Conservation (phyloP, 2,329 filamentous ascomycete species). For the Hymenoscyphus fructigenus region DNA sequence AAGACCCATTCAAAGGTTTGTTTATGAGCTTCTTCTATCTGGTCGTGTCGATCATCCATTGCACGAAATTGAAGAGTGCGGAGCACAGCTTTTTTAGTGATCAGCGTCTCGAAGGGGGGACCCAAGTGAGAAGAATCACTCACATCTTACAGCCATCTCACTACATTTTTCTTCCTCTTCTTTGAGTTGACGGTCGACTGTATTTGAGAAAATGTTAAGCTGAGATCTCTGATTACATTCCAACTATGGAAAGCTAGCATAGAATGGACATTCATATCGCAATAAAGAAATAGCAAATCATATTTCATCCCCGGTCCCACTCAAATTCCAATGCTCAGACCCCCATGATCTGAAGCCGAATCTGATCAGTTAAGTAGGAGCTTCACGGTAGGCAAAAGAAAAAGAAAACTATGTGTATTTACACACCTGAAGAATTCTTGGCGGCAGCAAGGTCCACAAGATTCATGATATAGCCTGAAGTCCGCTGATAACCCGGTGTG, state of each 20-base stretch:
- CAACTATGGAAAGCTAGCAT: no score
- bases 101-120: background rate
- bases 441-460: background rate
- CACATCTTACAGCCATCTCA: background rate
- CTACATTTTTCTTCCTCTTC: background rate
- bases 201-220: background rate
- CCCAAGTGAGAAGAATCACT: background rate
- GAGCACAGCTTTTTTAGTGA: background rate
- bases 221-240: background rate
- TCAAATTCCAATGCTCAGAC: background rate
- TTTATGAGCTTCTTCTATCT: conserved; percentile 9
- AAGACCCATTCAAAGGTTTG: conserved; percentile 17
- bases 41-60: conserved; percentile 7
- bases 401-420: background rate
- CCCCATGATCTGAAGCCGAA: background rate
- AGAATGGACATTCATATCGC: no score
- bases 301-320: background rate
- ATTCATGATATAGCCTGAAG: conserved; percentile 2
- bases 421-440: background rate
- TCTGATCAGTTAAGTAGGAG: background rate
- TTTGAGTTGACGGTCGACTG: background rate
- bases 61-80: background rate
- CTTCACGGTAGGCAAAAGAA: background rate
- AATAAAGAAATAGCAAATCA: background rate
- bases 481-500: conserved; percentile 4